Conservation (phyloP, 495 filamentous ascomycete genomes). For the Paragyromitra xinjiangensis region DNA sequence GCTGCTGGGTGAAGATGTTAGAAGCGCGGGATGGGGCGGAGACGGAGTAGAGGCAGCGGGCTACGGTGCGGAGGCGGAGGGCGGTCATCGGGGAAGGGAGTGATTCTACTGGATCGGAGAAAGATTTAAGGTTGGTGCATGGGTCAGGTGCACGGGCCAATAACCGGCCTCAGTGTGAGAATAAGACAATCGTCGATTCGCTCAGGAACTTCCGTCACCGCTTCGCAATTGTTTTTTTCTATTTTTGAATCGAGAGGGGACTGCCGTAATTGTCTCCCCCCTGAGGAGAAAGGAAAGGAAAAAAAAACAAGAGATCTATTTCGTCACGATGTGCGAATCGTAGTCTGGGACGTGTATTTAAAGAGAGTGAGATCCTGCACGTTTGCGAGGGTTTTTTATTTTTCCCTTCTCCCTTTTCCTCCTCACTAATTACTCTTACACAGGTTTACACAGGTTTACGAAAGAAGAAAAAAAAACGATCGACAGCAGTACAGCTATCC, state of each 20-base stretch:
- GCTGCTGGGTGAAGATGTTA: conserved; percentile 60
- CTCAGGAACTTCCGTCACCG: background rate
- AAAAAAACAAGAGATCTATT: background rate
- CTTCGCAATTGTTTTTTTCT: background rate
- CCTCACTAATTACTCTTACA: background rate
- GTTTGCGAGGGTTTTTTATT: too few relatives aligned
- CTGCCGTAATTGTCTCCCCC: background rate
- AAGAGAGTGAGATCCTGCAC: background rate
- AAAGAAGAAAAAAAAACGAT: background rate
- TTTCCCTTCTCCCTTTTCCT: too few relatives aligned
- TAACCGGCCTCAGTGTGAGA: background rate
- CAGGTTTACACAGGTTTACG: background rate
- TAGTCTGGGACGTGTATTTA: background rate
- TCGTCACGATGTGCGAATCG: conserved; percentile 33
- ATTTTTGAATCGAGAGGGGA: background rate
- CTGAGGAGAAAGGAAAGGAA: background rate
- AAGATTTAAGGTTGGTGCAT: background rate
- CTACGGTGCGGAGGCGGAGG: background rate
- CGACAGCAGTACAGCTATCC: background rate
- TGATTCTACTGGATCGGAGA: background rate
- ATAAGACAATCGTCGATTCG: background rate
- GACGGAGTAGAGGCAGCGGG: conserved; percentile 6
- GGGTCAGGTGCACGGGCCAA: background rate
- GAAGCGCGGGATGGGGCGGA: background rate
- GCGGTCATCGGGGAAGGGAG: background rate